These are phyloP conservation scores for Ceratobasidium sp. DNA, from an alignment of 1,284 basidiomycete species.

Conservation along the genomic window DNA sequence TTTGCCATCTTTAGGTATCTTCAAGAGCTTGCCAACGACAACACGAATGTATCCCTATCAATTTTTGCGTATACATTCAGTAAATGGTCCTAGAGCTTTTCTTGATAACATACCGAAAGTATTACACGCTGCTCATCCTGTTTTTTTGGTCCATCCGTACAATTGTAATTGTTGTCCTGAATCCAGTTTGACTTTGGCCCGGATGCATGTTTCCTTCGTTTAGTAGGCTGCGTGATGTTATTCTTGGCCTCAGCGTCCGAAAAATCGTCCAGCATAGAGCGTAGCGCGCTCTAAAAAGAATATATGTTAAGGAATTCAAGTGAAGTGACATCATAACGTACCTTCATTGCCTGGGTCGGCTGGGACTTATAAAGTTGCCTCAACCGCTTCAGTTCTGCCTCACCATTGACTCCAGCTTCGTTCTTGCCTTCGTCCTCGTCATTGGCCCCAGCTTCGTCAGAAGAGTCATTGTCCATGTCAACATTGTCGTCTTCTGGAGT, in stretches of 20 bases:
- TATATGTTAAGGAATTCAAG: background rate
- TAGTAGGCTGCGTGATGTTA: background rate
- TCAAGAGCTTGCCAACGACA: no score
- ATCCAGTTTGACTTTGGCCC: background rate
- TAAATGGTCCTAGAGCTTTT: background rate
- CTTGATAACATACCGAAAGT: background rate
- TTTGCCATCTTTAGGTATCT: background rate
- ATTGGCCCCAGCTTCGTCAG: background rate
- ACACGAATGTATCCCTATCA: no score
- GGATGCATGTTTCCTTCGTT: background rate
- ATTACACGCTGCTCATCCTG: background rate
- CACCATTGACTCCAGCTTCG: no score
- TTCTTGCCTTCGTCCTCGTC: no score
- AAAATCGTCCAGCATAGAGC: background rate
- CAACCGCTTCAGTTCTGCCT: background rate
- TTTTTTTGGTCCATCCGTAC: background rate
- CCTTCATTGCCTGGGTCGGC: background rate
- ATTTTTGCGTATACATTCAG: no score
- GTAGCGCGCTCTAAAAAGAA: background rate
- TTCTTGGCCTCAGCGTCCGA: background rate
- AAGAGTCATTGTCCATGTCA: background rate
- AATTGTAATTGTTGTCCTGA: background rate
- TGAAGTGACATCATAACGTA: background rate
- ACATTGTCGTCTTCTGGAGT: no score
- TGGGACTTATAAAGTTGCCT: background rate